These are phyloP conservation scores for Fusarium dimerum DNA, from an alignment of 2,329 filamentous ascomycete species.

Conservation along the genomic window DNA sequence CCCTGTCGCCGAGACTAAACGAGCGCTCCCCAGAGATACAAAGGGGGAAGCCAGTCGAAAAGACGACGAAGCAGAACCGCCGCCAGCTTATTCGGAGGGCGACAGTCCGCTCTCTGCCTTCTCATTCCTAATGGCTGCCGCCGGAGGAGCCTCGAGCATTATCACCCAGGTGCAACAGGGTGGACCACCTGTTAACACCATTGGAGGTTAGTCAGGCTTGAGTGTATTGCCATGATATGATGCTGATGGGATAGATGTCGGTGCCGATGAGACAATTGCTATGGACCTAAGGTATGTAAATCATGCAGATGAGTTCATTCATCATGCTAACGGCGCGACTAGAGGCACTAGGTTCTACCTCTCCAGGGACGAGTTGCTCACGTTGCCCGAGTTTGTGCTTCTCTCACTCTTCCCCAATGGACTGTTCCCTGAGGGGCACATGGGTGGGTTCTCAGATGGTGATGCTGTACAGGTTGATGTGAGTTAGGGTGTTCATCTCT, in stretches of 20 bases:
- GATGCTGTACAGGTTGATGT: slow-evolving; percentile 98
- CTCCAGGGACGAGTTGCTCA: slow-evolving; percentile 91
- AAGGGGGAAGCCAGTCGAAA: slow-evolving; percentile 77
- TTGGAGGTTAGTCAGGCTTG: slow-evolving; percentile 67
- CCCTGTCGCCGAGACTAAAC: slow-evolving; percentile 74
- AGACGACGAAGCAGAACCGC: slow-evolving; percentile 83
- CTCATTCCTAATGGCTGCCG: slow-evolving; percentile 95
- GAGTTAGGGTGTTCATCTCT: slow-evolving; percentile 43
- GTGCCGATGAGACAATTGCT: slow-evolving; percentile 89
- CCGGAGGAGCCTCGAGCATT: slow-evolving; percentile 95
- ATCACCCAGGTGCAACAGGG: slow-evolving; percentile 98
- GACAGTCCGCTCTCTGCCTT: slow-evolving; percentile 90
- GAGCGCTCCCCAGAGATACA: slow-evolving; percentile 76
- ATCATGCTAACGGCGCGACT: slow-evolving; percentile 29
- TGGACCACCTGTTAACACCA: slow-evolving; percentile 82
- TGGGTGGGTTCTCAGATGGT: slow-evolving; percentile 88
- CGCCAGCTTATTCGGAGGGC: slow-evolving; percentile 94
- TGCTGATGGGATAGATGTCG: slow-evolving; percentile 59
- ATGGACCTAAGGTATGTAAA: slow-evolving; percentile 80
- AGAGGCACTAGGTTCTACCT: slow-evolving; percentile 93
- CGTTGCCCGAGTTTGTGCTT: slow-evolving; percentile 93
- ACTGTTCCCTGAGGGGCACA: slow-evolving; percentile 94
- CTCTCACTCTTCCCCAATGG: slow-evolving; percentile 98
- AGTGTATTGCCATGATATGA: not conserved
- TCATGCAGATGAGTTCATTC: slow-evolving; percentile 21